A percentile compares a stretch with the other conserved stretches of the same genome.
phyloP scores from a whole-genome alignment of 2,329 filamentous ascomycete genomes.

The Colletotrichum salicis region DNA sequence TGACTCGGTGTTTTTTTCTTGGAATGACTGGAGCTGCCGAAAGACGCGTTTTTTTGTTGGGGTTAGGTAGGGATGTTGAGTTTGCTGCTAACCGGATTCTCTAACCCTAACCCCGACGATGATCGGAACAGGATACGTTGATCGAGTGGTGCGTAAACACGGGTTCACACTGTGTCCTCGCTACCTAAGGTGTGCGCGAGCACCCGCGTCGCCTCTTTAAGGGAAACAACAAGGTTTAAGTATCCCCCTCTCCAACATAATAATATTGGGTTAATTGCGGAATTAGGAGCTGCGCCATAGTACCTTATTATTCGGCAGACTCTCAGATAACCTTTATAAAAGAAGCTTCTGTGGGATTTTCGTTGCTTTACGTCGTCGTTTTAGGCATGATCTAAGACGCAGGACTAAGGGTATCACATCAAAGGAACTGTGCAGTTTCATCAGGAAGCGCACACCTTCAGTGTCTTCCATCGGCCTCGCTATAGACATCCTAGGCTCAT shows the following conservation, averaged over 20 bases:
- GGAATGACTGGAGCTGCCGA: background rate
- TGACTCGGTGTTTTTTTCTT: background rate
- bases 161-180: background rate
- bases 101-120: slow-evolving; percentile 28
- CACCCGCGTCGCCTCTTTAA: too few relatives aligned
- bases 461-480: background rate
- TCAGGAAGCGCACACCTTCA: background rate
- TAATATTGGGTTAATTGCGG: too few relatives aligned
- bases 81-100: background rate
- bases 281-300: too few relatives aligned
- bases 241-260: too few relatives aligned
- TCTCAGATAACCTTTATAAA: too few relatives aligned
- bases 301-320: too few relatives aligned
- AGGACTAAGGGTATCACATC: background rate
- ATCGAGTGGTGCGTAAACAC: too few relatives aligned
- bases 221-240: too few relatives aligned
- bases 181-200: background rate
- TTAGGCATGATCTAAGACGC: background rate
- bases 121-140: background rate
- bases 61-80: background rate
- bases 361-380: too few relatives aligned
- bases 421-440: background rate
- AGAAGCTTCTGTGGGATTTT: too few relatives aligned
- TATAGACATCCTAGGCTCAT: background rate
- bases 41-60: background rate